A percentile compares a stretch with the other conserved stretches of the same genome.
Evolutionary conservation across 805 yeast species (phyloP).

Genomic region (Kuraishia hungarica): DNA sequence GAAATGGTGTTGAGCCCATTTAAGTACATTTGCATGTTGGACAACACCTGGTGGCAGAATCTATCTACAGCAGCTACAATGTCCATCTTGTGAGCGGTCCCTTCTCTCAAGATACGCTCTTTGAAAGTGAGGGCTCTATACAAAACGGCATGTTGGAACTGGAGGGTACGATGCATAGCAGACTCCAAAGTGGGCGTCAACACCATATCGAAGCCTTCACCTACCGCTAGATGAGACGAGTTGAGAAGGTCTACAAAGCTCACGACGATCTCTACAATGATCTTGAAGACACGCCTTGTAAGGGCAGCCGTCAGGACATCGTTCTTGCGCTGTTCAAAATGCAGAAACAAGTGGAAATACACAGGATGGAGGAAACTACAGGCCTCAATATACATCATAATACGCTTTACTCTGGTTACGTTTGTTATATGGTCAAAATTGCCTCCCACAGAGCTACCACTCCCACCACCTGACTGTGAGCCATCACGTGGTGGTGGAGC

Average conservation of each 20-base stretch:
- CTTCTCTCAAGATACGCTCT: constrained; percentile 4
- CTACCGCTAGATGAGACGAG: constrained; percentile 17
- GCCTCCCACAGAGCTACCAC: constrained; percentile 12
- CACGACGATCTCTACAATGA: constrained; percentile 24
- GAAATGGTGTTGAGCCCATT: constrained; percentile 37
- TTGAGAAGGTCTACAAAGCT: constrained; percentile 27
- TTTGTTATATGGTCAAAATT: constrained; percentile 12
- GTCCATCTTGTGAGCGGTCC: constrained; percentile 3
- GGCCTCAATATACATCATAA: constrained; percentile 15
- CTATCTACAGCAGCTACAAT: constrained; percentile 8
- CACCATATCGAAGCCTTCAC: constrained; percentile 28
- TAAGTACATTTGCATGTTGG: constrained; percentile 32
- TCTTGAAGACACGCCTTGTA: constrained; percentile 23
- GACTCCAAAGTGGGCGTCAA: constrained; percentile 28
- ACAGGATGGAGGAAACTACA: constrained; percentile 28
- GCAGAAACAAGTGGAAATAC: constrained; percentile 31
- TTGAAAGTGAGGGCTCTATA: constrained; percentile 22
- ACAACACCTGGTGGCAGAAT: constrained; percentile 22
- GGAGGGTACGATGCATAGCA: constrained; percentile 29
- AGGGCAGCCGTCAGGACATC: constrained; percentile 27
- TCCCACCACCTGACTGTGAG: not conserved
- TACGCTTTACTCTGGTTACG: constrained; percentile 13
- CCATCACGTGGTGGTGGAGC: constrained; percentile 14
- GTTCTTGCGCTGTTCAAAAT: constrained; percentile 27
- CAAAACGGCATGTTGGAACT: constrained; percentile 16